Evolutionary conservation across 495 filamentous ascomycete genomes (phyloP), one percentile per base, ranked within the genome.

Genomic region (Halenospora varia): DNA sequence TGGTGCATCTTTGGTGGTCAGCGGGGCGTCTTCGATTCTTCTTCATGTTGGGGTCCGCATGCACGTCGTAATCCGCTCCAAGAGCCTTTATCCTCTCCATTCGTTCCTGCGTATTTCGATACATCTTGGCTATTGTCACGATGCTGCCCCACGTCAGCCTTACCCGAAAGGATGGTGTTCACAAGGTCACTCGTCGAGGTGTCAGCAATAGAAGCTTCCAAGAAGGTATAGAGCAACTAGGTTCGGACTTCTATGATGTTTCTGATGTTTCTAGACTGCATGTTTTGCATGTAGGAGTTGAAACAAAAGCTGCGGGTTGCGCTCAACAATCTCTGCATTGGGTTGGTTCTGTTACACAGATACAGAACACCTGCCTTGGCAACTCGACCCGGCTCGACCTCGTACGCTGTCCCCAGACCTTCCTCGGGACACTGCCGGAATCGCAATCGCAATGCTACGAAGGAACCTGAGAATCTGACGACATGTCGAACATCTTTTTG

Each of bases 101-200:
- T 57, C 17, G 60, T 62, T 62, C 60, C 60, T 57, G 60, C 55
- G 55, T 62, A n/a, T 41, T 15, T 52, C 22, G 13, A 29, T 19
- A 44, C 13, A 42, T 24, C 20, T 35, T 49, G 26, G 19, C 42
- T 48, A 15, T 50, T 46, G 6, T 15, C 23, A 24, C 23, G 19
- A 25, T 24, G 41, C 42, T 18, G 22, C 54, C 40, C 41, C 51
- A 54, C 26, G 25, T 62, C 60, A 62, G 60, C 60, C 60, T 62
- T 62, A 54, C 49, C 58, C 58, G 53, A 10, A 3, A 24, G 6
- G 20, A 8, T 45, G 4, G 11, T n/a, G 4, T 6, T n/a, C 13
- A 15, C 11, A 20, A n/a, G 13, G 4, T 17, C 18, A 20, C 42
- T 9, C 18, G 42, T 45, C 17, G 4, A 35, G 29, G 29, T 35